These are phyloP conservation scores for Leptosphaerulina australis DNA, from an alignment of 2,329 filamentous ascomycete genomes.

Conservation along the genomic window DNA sequence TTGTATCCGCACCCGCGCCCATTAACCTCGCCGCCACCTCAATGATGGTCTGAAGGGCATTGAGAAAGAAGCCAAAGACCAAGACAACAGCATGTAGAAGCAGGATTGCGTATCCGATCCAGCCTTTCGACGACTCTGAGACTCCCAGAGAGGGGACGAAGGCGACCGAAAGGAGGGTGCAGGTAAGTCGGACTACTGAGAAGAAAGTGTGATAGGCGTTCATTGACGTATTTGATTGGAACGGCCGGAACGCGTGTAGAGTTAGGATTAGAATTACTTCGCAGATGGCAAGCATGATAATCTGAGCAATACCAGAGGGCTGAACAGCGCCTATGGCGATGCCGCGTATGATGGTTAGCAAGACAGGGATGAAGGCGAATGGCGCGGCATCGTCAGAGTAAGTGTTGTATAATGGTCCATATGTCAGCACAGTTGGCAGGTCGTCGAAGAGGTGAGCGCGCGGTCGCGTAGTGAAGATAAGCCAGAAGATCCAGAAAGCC, in stretches of 20 bases:
- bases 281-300: slow-evolving; percentile 90
- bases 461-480: slow-evolving; percentile 81
- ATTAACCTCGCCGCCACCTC: slow-evolving; percentile 84
- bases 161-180: slow-evolving; percentile 60
- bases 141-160: slow-evolving; percentile 86
- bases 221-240: slow-evolving; percentile 92
- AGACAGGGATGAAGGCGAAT: slow-evolving; percentile 84
- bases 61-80: slow-evolving; percentile 90
- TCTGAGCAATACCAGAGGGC: slow-evolving; percentile 88
- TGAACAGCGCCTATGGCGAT: slow-evolving; percentile 93
- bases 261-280: slow-evolving; percentile 90
- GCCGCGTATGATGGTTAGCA: slow-evolving; percentile 83
- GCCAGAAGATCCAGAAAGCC: slow-evolving; percentile 76
- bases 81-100: slow-evolving; percentile 83
- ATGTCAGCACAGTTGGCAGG: slow-evolving; percentile 83
- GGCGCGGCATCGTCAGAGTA: slow-evolving; percentile 92
- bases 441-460: slow-evolving; percentile 92
- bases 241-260: slow-evolving; percentile 87
- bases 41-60: slow-evolving; percentile 85
- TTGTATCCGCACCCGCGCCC: slow-evolving; percentile 77
- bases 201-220: slow-evolving; percentile 93
- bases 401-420: slow-evolving; percentile 95
- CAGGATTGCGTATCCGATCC: slow-evolving; percentile 93
- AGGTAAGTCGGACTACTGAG: slow-evolving; percentile 74
- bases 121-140: slow-evolving; percentile 79